Conservation (phyloP, 2,329 filamentous ascomycete species). For the Cucurbitaria berberidis region DNA sequence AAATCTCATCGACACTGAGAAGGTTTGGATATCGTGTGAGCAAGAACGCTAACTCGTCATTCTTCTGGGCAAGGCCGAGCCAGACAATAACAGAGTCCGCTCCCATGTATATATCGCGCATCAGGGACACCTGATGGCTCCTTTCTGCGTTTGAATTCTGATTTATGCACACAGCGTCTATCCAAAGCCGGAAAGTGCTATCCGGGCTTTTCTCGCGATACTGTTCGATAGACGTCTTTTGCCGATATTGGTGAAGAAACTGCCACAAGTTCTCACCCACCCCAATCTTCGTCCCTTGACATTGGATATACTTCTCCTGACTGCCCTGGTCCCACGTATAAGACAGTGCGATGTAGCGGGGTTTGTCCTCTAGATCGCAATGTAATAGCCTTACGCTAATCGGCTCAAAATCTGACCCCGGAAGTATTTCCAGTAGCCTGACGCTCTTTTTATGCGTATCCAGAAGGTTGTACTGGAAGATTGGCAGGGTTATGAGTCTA, state of each 20-base stretch:
- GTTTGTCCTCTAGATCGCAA: constrained; percentile 16
- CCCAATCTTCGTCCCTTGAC: constrained; percentile 8
- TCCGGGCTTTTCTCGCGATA: constrained; percentile 5
- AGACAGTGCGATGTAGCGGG: constrained; percentile 18
- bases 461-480: constrained; percentile 10
- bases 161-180: constrained; percentile 22
- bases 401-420: constrained; percentile 6
- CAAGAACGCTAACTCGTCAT: constrained; percentile 16
- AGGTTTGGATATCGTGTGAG: constrained; percentile 13
- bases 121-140: constrained; percentile 15
- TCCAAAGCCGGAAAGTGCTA: constrained; percentile 9
- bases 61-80: constrained; percentile 11
- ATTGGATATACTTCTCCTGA: constrained; percentile 4
- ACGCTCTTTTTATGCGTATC: constrained; percentile 9
- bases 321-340: constrained; percentile 24
- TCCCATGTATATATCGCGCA: constrained; percentile 19
- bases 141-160: constrained; percentile 18
- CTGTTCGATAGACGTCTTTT: constrained; percentile 3
- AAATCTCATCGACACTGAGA: constrained; percentile 11
- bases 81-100: constrained; percentile 17
- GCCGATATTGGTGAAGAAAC: constrained; percentile 20
- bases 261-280: constrained; percentile 20
- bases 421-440: constrained; percentile 12
- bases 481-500: neutral
- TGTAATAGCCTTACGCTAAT: constrained; percentile 1